Conservation (phyloP, 371 early-diverging fungal species). For the Modicella reniformis region DNA sequence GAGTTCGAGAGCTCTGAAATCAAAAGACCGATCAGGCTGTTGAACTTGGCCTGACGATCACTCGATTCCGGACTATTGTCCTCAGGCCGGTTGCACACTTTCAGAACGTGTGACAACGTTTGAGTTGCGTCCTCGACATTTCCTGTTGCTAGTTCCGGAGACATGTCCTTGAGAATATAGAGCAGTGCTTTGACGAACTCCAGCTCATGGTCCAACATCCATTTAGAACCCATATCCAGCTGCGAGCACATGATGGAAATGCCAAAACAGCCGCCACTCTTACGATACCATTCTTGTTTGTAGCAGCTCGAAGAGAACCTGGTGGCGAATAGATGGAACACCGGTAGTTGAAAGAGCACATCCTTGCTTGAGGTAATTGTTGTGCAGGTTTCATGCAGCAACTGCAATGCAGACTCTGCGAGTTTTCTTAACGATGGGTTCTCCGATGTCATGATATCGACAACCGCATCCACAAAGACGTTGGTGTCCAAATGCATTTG, state of each 20-base stretch:
- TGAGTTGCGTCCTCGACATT: slow-evolving; percentile 82
- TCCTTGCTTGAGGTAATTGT: slow-evolving; percentile 69
- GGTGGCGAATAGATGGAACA: slow-evolving; percentile 81
- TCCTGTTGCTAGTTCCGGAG: slow-evolving; percentile 81
- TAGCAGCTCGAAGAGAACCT: slow-evolving; percentile 88
- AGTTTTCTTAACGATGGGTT: slow-evolving; percentile 68
- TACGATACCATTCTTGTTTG: slow-evolving; percentile 84
- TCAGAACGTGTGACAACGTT: slow-evolving; percentile 80
- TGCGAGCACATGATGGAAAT: slow-evolving; percentile 84
- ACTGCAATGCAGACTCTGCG: slow-evolving; percentile 73
- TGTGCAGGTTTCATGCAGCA: slow-evolving; percentile 73
- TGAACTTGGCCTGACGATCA: slow-evolving; percentile 70
- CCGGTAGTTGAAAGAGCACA: slow-evolving; percentile 70
- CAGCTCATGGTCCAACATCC: slow-evolving; percentile 92
- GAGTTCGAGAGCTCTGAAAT: slow-evolving; percentile 93
- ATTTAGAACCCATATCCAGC: slow-evolving; percentile 84
- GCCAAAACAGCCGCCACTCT: slow-evolving; percentile 90
- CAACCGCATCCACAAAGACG: slow-evolving; percentile 81
- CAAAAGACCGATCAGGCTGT: slow-evolving; percentile 81
- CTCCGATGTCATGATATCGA: slow-evolving; percentile 81
- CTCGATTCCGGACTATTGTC: slow-evolving; percentile 60
- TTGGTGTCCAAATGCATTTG: slow-evolving; percentile 63
- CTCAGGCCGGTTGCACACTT: slow-evolving; percentile 82
- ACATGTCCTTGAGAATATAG: slow-evolving; percentile 92
- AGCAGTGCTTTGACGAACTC: slow-evolving; percentile 93